phyloP scores from a whole-genome alignment of 768 basidiomycete species.

The Tulasnella sp. region DNA sequence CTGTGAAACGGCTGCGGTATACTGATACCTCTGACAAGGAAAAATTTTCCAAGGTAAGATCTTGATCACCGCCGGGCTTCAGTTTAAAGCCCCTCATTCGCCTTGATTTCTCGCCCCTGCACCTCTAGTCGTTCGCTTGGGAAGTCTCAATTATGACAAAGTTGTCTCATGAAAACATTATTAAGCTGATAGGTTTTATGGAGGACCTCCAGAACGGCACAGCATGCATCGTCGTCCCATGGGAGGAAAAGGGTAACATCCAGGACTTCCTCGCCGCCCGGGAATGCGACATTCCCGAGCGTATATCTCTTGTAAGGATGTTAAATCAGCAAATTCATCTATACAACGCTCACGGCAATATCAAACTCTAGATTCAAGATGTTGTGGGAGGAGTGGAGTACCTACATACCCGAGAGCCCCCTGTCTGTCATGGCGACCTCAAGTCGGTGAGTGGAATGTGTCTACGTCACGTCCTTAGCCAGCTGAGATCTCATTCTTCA shows the following conservation, averaged over 20 bases:
- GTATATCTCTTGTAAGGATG: neutral
- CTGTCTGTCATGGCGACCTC: neutral
- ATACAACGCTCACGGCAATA: neutral
- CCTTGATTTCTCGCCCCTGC: too few relatives aligned
- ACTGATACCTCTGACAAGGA: too few relatives aligned
- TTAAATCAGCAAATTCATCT: neutral
- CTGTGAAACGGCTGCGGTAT: too few relatives aligned
- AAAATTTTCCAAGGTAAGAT: too few relatives aligned
- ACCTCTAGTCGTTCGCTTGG: neutral
- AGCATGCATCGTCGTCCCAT: neutral
- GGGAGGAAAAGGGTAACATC: neutral
- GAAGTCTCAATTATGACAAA: neutral
- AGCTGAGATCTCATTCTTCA: neutral
- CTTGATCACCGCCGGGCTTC: too few relatives aligned
- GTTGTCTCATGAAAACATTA: neutral
- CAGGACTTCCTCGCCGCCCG: neutral
- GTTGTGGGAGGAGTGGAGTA: neutral
- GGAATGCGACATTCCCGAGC: neutral
- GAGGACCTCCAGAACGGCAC: neutral
- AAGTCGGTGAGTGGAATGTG: neutral
- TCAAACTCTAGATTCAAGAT: neutral
- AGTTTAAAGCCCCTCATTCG: too few relatives aligned
- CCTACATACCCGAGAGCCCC: neutral
- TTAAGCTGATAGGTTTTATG: neutral
- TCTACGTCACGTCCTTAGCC: neutral